A percentile compares a stretch with the other conserved stretches of the same genome.
Evolutionary conservation across 1,284 basidiomycete species (phyloP).

Genomic region (Irpex sp.): DNA sequence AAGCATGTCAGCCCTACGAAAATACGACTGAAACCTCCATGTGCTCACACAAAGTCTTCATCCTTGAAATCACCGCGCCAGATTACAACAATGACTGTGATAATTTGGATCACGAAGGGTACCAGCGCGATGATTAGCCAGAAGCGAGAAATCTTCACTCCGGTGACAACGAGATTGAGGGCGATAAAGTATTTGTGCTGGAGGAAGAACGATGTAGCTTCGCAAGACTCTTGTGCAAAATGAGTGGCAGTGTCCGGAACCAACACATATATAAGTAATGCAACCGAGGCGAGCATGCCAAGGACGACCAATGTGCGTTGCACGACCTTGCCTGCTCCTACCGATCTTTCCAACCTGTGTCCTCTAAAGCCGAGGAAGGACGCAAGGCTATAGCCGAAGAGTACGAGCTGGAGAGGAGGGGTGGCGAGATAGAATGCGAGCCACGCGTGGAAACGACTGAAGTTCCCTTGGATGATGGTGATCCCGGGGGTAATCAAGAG

Average conservation of each 20-base stretch:
- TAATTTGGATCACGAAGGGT: not conserved
- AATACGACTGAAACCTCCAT: no score
- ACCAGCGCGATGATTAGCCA: not conserved
- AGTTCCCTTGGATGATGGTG: not conserved
- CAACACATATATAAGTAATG: not conserved
- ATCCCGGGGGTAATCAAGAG: not conserved
- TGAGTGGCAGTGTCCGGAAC: not conserved
- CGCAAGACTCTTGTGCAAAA: not conserved
- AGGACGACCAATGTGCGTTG: not conserved
- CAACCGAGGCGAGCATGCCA: not conserved
- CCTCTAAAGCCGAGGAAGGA: not conserved
- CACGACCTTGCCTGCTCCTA: not conserved
- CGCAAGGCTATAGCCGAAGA: not conserved
- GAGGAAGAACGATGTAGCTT: not conserved
- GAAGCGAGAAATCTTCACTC: not conserved
- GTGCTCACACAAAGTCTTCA: no score
- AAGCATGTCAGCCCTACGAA: not conserved
- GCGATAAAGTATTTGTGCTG: not conserved
- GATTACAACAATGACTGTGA: not conserved
- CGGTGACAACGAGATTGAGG: not conserved
- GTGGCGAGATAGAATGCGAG: not conserved
- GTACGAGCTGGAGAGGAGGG: not conserved
- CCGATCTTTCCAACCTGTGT: not conserved
- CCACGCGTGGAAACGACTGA: not conserved
- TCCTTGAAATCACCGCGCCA: not conserved